Percentiles rank a stretch among this genome's conserved stretches.
Evolutionary conservation across 2,329 filamentous ascomycete genomes (phyloP).

Genomic region (Fusarium pilosicola): DNA sequence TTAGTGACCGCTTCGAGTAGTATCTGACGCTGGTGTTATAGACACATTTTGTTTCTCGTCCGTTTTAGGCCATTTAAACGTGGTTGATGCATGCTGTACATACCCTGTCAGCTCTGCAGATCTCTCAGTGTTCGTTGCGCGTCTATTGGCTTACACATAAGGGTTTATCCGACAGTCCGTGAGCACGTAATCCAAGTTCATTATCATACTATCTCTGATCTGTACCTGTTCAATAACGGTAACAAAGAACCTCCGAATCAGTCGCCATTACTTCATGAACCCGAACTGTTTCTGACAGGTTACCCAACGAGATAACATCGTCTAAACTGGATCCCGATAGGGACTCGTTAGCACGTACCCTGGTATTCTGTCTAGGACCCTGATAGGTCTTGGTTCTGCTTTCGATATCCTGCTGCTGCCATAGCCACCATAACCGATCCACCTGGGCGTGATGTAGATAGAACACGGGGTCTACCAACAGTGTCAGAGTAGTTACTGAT

Average conservation of each 20-base stretch:
- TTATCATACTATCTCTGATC: not conserved
- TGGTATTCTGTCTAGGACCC: not conserved
- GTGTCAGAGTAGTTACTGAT: not conserved
- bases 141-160: not conserved
- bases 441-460: not conserved
- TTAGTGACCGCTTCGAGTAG: not conserved
- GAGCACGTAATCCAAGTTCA: not conserved
- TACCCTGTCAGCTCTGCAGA: not conserved
- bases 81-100: not conserved
- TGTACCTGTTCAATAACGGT: not conserved
- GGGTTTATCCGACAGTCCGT: not conserved
- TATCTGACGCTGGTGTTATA: not conserved
- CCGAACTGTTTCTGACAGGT: not conserved
- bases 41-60: rapidly evolving
- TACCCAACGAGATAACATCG: not conserved
- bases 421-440: not conserved
- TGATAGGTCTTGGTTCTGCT: not conserved
- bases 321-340: not conserved
- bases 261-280: not conserved
- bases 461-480: not conserved
- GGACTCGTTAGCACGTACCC: not conserved
- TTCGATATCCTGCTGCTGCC: not conserved
- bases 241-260: not conserved
- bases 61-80: not conserved
- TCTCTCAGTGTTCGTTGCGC: not conserved